Evolutionary conservation across 176 grass and related monocot genomes (phyloP).

Genomic region (Puccinellia tenuiflora): DNA sequence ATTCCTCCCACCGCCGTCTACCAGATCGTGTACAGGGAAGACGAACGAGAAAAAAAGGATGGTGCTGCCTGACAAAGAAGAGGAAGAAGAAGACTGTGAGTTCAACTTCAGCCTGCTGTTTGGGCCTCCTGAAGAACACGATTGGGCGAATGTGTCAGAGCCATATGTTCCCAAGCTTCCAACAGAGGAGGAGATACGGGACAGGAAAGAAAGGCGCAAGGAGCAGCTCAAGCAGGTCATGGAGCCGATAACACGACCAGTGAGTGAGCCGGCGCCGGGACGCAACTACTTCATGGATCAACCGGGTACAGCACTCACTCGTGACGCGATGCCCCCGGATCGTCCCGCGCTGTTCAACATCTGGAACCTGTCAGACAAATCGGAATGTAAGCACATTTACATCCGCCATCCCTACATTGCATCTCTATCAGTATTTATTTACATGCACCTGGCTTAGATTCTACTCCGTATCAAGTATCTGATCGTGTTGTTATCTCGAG

Average conservation of each 20-base stretch:
- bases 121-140: neutral
- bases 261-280: neutral
- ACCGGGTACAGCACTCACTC: neutral
- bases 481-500: neutral
- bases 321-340: neutral
- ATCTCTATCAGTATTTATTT: neutral
- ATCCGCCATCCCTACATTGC: neutral
- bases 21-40: too few relatives aligned
- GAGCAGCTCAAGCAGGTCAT: neutral
- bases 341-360: neutral
- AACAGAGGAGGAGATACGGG: neutral
- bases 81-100: neutral
- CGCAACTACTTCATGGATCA: neutral
- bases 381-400: neutral
- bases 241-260: neutral
- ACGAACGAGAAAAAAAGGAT: too few relatives aligned
- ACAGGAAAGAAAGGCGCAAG: neutral
- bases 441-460: neutral
- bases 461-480: too few relatives aligned
- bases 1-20: too few relatives aligned
- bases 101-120: neutral
- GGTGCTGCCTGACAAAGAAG: too few relatives aligned
- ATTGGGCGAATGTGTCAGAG: neutral
- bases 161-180: constrained; percentile 2
- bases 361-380: neutral